Evolutionary conservation across 345 rosid species (phyloP).

Genomic region (Gossypium rotundifolium): DNA sequence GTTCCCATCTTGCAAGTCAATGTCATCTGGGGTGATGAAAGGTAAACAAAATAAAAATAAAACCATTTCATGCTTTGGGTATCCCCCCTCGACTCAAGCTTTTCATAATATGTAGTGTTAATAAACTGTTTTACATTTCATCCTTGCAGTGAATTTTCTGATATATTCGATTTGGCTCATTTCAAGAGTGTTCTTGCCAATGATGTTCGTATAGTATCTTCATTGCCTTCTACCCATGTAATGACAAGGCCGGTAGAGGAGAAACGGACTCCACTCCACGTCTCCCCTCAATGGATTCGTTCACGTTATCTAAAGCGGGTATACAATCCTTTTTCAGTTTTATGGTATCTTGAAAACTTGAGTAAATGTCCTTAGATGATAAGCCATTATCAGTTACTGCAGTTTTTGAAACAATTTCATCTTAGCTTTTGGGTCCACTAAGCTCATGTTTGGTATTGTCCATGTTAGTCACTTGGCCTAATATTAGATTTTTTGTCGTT

Average conservation of each 20-base stretch:
- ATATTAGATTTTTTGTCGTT: not conserved
- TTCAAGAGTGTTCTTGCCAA: slow-evolving; percentile 72
- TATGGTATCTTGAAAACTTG: not conserved
- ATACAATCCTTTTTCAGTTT: slow-evolving; percentile 13
- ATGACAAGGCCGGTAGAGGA: slow-evolving; percentile 86
- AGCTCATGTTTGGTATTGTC: not conserved
- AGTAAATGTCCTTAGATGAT: not conserved
- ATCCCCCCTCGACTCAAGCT: not conserved
- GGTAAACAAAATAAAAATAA: slow-evolving; percentile 32
- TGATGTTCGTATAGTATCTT: slow-evolving; percentile 81
- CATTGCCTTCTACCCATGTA: slow-evolving; percentile 73
- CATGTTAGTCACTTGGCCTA: not conserved
- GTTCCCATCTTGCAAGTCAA: slow-evolving; percentile 94
- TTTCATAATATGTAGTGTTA: not conserved
- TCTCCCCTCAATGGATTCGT: slow-evolving; percentile 89
- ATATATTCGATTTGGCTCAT: slow-evolving; percentile 85
- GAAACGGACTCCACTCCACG: slow-evolving; percentile 65
- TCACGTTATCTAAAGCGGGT: slow-evolving; percentile 80
- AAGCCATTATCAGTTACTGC: not conserved
- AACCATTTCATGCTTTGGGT: not conserved
- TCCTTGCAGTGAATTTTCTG: slow-evolving; percentile 88
- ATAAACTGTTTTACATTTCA: slow-evolving; percentile 31
- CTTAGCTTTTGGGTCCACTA: not conserved
- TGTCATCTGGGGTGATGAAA: slow-evolving; percentile 99
- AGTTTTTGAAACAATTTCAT: not conserved